phyloP scores from a whole-genome alignment of 106 monocot genomes.

The Triglochin maritima region DNA sequence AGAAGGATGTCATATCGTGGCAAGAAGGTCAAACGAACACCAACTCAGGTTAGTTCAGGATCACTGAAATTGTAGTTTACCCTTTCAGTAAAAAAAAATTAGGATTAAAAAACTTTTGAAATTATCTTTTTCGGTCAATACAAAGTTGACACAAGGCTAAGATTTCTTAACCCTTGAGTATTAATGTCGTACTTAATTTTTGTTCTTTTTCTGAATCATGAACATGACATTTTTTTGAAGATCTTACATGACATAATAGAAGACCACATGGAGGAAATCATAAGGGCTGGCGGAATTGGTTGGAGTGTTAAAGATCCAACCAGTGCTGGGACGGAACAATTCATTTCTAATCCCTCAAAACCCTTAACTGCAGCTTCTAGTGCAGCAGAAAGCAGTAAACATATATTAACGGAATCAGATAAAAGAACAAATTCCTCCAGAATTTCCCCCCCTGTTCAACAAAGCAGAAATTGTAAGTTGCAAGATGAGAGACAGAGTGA shows the following conservation, averaged over 20 bases:
- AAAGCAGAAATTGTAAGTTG: background rate
- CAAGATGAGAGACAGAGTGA: slow-evolving; percentile 10
- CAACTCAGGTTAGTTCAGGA: slow-evolving; percentile 40
- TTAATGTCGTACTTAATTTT: background rate
- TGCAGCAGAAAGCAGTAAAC: slow-evolving; percentile 4
- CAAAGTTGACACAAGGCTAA: background rate
- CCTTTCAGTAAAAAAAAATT: background rate
- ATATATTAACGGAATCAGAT: slow-evolving; percentile 8
- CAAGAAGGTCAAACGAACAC: slow-evolving; percentile 80
- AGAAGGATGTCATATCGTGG: slow-evolving; percentile 96
- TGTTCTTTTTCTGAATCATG: background rate
- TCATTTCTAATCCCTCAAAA: slow-evolving; percentile 4
- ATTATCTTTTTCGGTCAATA: background rate
- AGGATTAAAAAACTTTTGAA: background rate
- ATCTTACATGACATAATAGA: slow-evolving; percentile 86
- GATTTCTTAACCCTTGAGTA: background rate
- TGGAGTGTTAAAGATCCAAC: slow-evolving; percentile 25
- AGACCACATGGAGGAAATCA: slow-evolving; percentile 88
- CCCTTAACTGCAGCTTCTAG: background rate
- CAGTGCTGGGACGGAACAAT: slow-evolving; percentile 2
- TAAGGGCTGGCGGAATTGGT: slow-evolving; percentile 58
- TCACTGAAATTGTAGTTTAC: background rate
- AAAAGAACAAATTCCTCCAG: slow-evolving; percentile 2
- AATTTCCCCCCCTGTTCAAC: slow-evolving; percentile 8
- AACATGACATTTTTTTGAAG: slow-evolving; percentile 14